Conservation (phyloP, 345 rosid species). For the Geranium brycei region DNA sequence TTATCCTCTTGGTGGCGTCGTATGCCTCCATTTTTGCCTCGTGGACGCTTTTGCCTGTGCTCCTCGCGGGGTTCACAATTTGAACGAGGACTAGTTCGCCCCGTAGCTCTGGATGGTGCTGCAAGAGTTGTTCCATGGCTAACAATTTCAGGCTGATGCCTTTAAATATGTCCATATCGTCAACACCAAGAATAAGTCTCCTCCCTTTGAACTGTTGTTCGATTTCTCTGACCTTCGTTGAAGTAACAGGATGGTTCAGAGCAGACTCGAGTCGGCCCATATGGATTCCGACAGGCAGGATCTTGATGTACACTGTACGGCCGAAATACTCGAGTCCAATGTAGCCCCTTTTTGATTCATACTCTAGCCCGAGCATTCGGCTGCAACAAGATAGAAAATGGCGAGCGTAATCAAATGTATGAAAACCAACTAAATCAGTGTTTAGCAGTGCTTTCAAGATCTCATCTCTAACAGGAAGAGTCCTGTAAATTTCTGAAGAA, state of each 20-base stretch:
- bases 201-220: constrained; percentile 44
- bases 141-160: constrained; percentile 65
- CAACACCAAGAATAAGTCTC: constrained; percentile 59
- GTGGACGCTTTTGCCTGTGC: constrained; percentile 58
- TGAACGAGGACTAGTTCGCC: constrained; percentile 70
- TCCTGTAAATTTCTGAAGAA: constrained; percentile 67
- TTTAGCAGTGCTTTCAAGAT: constrained; percentile 55
- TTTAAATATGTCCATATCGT: constrained; percentile 79
- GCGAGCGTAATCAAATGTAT: constrained; percentile 48
- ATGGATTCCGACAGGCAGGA: constrained; percentile 65
- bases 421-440: constrained; percentile 72
- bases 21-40: constrained; percentile 66
- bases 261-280: constrained; percentile 64
- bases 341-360: constrained; percentile 74
- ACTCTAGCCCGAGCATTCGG: constrained; percentile 76
- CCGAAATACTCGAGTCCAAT: constrained; percentile 81
- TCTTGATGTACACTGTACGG: constrained; percentile 60
- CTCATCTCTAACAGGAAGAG: constrained; percentile 59
- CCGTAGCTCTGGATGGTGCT: constrained; percentile 33
- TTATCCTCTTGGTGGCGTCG: constrained; percentile 44
- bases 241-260: constrained; percentile 47
- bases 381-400: constrained; percentile 39
- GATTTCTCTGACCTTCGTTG: constrained; percentile 47
- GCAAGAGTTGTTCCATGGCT: constrained; percentile 59
- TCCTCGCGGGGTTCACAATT: constrained; percentile 69